Percentiles rank a stretch among this genome's conserved stretches.
Conservation (phyloP, 2,329 filamentous ascomycete genomes). For the Aspergillus fumigatus region DNA sequence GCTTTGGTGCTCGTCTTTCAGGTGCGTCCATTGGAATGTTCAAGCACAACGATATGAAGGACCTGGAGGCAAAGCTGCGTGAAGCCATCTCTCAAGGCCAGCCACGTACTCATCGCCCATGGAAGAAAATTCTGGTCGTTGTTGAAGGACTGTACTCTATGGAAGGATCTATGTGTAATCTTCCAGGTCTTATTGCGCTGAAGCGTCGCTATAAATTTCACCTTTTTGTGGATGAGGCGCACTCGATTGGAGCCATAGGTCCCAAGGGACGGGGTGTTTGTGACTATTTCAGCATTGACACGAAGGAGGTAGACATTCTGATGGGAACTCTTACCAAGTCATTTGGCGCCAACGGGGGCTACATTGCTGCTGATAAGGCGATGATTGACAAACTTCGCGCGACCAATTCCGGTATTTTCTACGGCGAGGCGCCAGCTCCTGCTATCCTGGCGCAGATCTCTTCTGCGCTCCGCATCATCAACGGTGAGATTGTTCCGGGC, state of each 20-base stretch:
- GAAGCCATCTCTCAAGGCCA: conserved; percentile 95
- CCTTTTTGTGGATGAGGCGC: conserved; percentile 92
- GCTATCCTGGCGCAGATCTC: conserved; percentile 88
- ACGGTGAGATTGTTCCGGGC: conserved; percentile 78
- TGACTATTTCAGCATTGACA: conserved; percentile 92
- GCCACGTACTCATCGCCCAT: conserved; percentile 94
- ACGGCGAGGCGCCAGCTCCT: conserved; percentile 82
- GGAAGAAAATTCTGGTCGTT: conserved; percentile 97
- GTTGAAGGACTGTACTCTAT: conserved; percentile 98
- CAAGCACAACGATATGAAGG: conserved; percentile 93
- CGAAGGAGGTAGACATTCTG: conserved; percentile 82
- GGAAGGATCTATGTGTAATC: conserved; percentile 97
- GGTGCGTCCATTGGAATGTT: conserved; percentile 94
- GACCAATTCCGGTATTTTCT: conserved; percentile 80
- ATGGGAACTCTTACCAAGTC: conserved; percentile 99
- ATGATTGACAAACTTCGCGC: conserved; percentile 88
- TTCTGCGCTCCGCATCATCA: conserved; percentile 80
- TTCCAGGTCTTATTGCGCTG: conserved; percentile 80
- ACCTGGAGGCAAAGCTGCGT: conserved; percentile 79
- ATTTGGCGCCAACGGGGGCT: conserved; percentile 96
- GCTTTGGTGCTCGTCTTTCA: conserved; percentile 87
- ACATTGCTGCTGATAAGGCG: conserved; percentile 81
- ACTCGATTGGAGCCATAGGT: conserved; percentile 90
- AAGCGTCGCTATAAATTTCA: conserved; percentile 97
- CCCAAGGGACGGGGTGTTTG: conserved; percentile 87